phyloP scores from a whole-genome alignment of 176 grass and related monocot genomes.

The Eragrostis nindensis region DNA sequence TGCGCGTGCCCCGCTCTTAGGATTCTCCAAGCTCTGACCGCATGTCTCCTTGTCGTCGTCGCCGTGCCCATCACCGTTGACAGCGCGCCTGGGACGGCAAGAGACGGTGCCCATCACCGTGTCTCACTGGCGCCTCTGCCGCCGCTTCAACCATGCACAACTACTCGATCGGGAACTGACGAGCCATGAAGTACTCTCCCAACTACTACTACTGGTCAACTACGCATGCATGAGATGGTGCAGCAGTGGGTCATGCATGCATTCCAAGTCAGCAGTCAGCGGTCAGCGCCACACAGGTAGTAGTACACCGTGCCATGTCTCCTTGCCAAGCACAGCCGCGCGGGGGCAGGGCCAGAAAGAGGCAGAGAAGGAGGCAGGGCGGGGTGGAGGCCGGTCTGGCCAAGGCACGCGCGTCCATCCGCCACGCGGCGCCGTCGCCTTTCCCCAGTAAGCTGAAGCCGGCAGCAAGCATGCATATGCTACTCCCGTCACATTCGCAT shows the following conservation, averaged over 20 bases:
- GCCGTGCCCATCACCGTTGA: neutral
- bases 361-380: neutral
- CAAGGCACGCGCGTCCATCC: constrained; percentile 36
- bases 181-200: neutral
- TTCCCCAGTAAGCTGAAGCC: constrained; percentile 46
- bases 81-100: too few relatives aligned
- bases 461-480: too few relatives aligned
- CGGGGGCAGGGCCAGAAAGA: neutral
- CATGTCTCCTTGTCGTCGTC: constrained; percentile 7
- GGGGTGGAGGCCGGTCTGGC: constrained; percentile 41
- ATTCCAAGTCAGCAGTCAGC: neutral
- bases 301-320: too few relatives aligned
- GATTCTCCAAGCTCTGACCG: neutral
- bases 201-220: neutral
- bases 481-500: too few relatives aligned
- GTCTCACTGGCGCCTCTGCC: too few relatives aligned
- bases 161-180: too few relatives aligned
- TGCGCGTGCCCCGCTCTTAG: constrained; percentile 9
- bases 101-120: too few relatives aligned
- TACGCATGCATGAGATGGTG: neutral
- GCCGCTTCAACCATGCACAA: too few relatives aligned
- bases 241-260: neutral
- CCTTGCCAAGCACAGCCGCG: too few relatives aligned
- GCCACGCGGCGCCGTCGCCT: constrained; percentile 52
- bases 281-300: neutral